Evolutionary conservation across 306 rosid genomes (phyloP).

Genomic region (Lathyrus aphaca): DNA sequence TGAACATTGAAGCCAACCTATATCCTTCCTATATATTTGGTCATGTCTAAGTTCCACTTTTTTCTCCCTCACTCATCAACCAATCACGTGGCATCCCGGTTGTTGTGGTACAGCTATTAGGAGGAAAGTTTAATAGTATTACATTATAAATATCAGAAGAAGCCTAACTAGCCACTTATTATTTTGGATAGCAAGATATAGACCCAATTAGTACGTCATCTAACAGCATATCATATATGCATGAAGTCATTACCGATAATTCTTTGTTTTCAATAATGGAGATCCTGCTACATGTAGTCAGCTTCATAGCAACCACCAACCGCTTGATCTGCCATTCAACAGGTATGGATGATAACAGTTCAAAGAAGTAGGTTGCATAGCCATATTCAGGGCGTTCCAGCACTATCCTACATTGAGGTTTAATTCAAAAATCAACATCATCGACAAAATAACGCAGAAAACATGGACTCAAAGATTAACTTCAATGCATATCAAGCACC

Average conservation of each 20-base stretch:
- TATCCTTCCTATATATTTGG: too few species aligned
- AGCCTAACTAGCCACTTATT: slow-evolving; percentile 20
- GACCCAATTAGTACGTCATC: neutral
- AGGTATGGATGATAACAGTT: slow-evolving; percentile 70
- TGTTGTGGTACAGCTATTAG: too few species aligned
- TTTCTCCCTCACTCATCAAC: too few species aligned
- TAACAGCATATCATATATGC: slow-evolving; percentile 25
- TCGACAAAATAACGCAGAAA: slow-evolving; percentile 29
- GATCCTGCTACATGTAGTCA: slow-evolving; percentile 76
- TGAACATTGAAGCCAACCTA: too few species aligned
- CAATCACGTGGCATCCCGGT: too few species aligned
- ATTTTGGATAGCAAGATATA: slow-evolving; percentile 13
- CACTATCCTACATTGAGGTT: slow-evolving; percentile 71
- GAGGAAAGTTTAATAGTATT: too few species aligned
- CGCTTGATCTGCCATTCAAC: slow-evolving; percentile 89
- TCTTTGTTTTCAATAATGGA: slow-evolving; percentile 79
- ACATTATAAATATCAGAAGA: neutral
- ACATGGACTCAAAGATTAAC: slow-evolving; percentile 22
- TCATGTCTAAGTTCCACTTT: too few species aligned
- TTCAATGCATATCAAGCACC: slow-evolving; percentile 54
- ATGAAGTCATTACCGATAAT: slow-evolving; percentile 56
- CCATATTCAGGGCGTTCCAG: slow-evolving; percentile 98
- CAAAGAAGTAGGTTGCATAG: slow-evolving; percentile 93
- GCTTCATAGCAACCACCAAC: slow-evolving; percentile 81
- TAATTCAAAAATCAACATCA: slow-evolving; percentile 35